Percentiles rank a stretch among this genome's conserved stretches.
phyloP scores from a whole-genome alignment of 1,139 yeast genomes.

The Geotrichum siamense region DNA sequence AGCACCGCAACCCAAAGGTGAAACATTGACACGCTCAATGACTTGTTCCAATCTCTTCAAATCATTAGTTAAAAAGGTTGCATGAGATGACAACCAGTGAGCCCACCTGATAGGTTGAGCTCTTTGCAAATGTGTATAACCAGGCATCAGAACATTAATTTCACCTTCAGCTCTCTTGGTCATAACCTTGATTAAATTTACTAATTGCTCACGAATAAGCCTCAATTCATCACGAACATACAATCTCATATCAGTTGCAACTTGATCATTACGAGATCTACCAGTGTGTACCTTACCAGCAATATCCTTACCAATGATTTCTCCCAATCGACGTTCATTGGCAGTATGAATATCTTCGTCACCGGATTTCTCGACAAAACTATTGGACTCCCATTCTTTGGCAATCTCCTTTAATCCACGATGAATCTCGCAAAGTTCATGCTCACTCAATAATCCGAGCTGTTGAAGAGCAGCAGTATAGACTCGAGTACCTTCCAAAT shows the following conservation, averaged over 20 bases:
- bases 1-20: conserved; percentile 96
- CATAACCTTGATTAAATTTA: conserved; percentile 57
- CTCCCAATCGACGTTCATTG: conserved; percentile 95
- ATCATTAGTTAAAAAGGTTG: conserved; percentile 89
- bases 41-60: conserved; percentile 76
- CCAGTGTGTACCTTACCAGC: conserved; percentile 99
- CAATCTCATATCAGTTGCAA: conserved; percentile 95
- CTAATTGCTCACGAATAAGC: conserved; percentile 52
- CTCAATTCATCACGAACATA: conserved; percentile 75
- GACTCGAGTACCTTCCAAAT: conserved; percentile 86
- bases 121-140: conserved; percentile 95
- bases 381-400: conserved; percentile 71
- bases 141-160: conserved; percentile 93
- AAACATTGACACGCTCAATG: conserved; percentile 71
- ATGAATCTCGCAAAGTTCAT: conserved; percentile 74
- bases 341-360: conserved; percentile 99
- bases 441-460: conserved; percentile 60
- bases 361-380: conserved; percentile 76
- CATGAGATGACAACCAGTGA: conserved; percentile 92
- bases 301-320: conserved; percentile 82
- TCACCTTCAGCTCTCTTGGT: conserved; percentile 72
- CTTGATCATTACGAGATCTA: conserved; percentile 96
- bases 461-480: conserved; percentile 83
- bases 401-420: conserved; percentile 64
- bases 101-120: conserved; percentile 99